Evolutionary conservation across 805 yeast species (phyloP).

Genomic region (Peterozyma xylosa): DNA sequence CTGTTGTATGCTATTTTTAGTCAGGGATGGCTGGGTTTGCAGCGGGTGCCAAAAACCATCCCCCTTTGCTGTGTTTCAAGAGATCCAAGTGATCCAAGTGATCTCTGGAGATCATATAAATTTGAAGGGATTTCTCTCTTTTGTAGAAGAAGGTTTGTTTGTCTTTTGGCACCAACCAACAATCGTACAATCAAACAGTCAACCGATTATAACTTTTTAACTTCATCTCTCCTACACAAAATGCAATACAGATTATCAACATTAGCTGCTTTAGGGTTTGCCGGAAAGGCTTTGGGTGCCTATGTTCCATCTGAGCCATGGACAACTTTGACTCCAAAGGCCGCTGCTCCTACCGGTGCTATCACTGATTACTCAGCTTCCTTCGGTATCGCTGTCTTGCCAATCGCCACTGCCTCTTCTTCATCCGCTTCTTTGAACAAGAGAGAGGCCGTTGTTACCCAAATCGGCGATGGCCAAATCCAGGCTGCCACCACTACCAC

Average conservation of each 20-base stretch:
- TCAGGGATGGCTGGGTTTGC: too few relatives aligned
- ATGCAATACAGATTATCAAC: slow-evolving; percentile 36
- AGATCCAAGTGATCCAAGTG: too few relatives aligned
- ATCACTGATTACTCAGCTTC: slow-evolving; percentile 44
- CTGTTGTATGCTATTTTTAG: too few relatives aligned
- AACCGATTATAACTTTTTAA: too few relatives aligned
- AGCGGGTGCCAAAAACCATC: too few relatives aligned
- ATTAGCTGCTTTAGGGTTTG: slow-evolving; percentile 32
- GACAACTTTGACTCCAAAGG: slow-evolving; percentile 64
- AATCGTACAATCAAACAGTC: too few relatives aligned
- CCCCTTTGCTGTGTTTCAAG: too few relatives aligned
- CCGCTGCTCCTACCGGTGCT: slow-evolving; percentile 43
- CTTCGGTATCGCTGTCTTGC: slow-evolving; percentile 65
- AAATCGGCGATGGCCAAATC: slow-evolving; percentile 57
- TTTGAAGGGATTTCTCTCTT: too few relatives aligned
- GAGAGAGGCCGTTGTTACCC: slow-evolving; percentile 38
- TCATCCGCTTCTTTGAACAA: slow-evolving; percentile 20
- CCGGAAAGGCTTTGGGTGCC: slow-evolving; percentile 49
- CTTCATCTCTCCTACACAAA: neutral
- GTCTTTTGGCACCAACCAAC: too few relatives aligned
- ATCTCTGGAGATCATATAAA: too few relatives aligned
- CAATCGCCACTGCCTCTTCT: slow-evolving; percentile 32
- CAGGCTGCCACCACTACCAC: slow-evolving; percentile 38
- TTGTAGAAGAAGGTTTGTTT: too few relatives aligned
- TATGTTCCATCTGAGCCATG: slow-evolving; percentile 61